Evolutionary conservation across 257 asterid genomes (phyloP).

Genomic region (Avicennia marina): DNA sequence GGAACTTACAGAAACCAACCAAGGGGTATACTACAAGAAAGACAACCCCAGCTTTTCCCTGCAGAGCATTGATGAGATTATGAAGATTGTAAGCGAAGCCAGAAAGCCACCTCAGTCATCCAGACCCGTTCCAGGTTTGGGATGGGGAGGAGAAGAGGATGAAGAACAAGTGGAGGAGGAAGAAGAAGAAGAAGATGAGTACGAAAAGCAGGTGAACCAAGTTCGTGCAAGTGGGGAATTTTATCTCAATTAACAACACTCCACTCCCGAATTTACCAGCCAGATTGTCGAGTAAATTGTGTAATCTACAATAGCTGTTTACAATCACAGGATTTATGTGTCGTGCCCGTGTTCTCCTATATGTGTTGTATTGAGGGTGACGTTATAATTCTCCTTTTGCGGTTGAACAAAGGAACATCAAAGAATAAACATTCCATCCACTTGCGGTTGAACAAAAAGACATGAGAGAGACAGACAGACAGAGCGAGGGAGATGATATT

Average conservation of each 20-base stretch:
- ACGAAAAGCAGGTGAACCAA: constrained; percentile 59
- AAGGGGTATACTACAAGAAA: constrained; percentile 47
- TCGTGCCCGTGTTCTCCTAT: too few relatives aligned
- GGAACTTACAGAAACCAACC: constrained; percentile 53
- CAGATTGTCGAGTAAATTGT: too few relatives aligned
- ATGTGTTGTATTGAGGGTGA: too few relatives aligned
- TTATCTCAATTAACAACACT: constrained; percentile 24
- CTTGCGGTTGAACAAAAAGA: too few relatives aligned
- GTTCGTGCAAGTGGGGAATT: constrained; percentile 80
- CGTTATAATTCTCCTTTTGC: too few relatives aligned
- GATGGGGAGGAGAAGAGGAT: constrained; percentile 60
- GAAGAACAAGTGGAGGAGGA: constrained; percentile 20
- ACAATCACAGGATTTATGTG: too few relatives aligned
- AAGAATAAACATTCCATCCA: too few relatives aligned
- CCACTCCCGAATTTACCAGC: background rate
- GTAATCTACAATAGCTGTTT: too few relatives aligned
- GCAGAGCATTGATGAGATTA: constrained; percentile 61
- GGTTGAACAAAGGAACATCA: too few relatives aligned
- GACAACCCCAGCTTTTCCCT: constrained; percentile 54
- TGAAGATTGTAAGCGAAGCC: constrained; percentile 70
- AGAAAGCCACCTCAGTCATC: constrained; percentile 42
- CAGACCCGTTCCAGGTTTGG: constrained; percentile 30
- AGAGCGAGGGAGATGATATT: too few relatives aligned
- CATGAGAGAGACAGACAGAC: too few relatives aligned
- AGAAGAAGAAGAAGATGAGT: constrained; percentile 56